These are phyloP conservation scores for Exophiala xenobiotica DNA, from an alignment of 2,329 filamentous ascomycete species.

Conservation along the genomic window DNA sequence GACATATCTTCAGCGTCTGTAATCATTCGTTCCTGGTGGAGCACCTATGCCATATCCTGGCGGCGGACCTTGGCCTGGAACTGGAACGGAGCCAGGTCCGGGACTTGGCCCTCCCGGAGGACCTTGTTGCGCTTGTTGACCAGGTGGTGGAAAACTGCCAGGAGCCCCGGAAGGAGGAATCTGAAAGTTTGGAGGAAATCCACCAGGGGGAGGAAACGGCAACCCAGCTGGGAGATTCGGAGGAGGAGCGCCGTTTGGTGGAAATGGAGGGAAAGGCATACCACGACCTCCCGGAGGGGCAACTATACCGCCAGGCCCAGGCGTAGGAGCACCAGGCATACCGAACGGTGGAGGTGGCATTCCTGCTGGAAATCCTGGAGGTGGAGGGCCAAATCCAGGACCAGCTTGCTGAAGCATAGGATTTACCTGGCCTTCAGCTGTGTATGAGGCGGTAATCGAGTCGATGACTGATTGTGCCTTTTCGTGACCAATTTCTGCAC, in stretches of 20 bases:
- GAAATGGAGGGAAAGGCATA: constrained; percentile 51
- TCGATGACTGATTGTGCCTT: constrained; percentile 98
- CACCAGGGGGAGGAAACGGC: constrained; percentile 47
- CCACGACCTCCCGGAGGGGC: constrained; percentile 59
- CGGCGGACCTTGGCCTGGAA: constrained; percentile 29
- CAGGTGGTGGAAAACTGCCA: constrained; percentile 37
- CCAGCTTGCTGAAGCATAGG: constrained; percentile 70
- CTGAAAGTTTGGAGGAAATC: constrained; percentile 55
- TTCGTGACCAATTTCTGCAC: constrained; percentile 89
- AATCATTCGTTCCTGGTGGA: constrained; percentile 25
- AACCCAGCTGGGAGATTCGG: constrained; percentile 42
- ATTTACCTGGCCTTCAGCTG: constrained; percentile 88
- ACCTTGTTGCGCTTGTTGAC: constrained; percentile 28
- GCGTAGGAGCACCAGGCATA: constrained; percentile 43
- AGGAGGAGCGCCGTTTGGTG: constrained; percentile 46
- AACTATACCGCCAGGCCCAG: constrained; percentile 39
- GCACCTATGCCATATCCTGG: constrained; percentile 24
- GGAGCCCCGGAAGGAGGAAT: constrained; percentile 41
- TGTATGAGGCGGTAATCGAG: constrained; percentile 93
- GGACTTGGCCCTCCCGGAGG: constrained; percentile 32
- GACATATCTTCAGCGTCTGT: constrained; percentile 22
- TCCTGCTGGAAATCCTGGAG: constrained; percentile 63
- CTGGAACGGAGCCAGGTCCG: constrained; percentile 27
- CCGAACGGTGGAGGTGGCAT: constrained; percentile 56
- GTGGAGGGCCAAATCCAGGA: constrained; percentile 51